Evolutionary conservation across 2,329 filamentous ascomycete genomes (phyloP), one percentile per base, ranked within the genome.

Genomic region (Aspergillus pseudonomiae): DNA sequence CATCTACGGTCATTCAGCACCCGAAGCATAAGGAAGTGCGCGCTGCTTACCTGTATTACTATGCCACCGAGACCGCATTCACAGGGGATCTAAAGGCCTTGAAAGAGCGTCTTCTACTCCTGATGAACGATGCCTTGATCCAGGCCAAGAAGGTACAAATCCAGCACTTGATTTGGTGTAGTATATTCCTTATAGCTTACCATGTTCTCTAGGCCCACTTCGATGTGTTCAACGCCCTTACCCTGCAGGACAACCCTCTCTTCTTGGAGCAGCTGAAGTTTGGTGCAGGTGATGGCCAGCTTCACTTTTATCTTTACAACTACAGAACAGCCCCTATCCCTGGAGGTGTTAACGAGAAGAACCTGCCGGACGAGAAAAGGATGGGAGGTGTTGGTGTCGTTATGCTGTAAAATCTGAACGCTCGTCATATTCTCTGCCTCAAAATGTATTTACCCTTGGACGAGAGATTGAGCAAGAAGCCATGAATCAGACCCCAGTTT

Each of bases 241-340:
- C 94, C 0, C 85, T 97, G 45, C 90, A 97, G 80, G 94, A 99
- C 79, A 99, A 99, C 78, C 91, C 89, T 0, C 85, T 98, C 24
- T 98, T 99, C 86, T 84, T 99, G 6, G 90, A 94, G 75, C 86
- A 97, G 70, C 92, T 97, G 75, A 96, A 96, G 79, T 99, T 97
- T 73, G 95, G 94, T 52, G 89, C 91, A 6, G 95, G 95, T 36
- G 95, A 99, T 77, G 95, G 95, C 54, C 93, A 95, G 77, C 84
- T 99, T 71, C 93, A 99, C 79, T 99, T 94, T 81, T 99, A 99
- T 79, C 84, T 99, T 36, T 99, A 96, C 85, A 99, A 99, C 81
- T 99, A 97, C 83, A 89, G 93, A 62, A 92, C 93, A 14, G 89
- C 91, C 64, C 88, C 89, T n/a, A 91, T 99, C 72, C 82, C 88